Evolutionary conservation across 352 stramenopile genomes (phyloP).

Genomic region (Globisporangium perplexum): DNA sequence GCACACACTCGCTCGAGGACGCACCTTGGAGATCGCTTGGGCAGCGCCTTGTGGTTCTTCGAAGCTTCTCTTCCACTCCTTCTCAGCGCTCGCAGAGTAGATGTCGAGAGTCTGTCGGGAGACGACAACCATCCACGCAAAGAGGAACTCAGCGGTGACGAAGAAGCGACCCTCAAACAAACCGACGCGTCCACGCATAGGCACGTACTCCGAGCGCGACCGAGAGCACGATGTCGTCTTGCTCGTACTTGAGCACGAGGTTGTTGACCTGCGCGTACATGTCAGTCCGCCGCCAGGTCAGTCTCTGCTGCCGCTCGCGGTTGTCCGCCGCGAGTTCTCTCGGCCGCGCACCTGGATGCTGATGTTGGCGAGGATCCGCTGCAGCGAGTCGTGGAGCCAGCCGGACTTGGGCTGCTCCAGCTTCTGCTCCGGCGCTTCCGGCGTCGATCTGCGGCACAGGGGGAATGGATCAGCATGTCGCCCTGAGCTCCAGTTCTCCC

Average conservation of each 20-base stretch:
- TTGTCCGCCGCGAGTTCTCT: not conserved
- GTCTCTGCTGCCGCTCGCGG: not conserved
- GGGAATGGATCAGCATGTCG: not conserved
- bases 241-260: constrained; percentile 85
- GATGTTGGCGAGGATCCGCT: constrained; percentile 80
- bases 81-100: constrained; percentile 58
- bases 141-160: too few species aligned
- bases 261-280: constrained; percentile 59
- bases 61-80: constrained; percentile 60
- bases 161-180: not conserved
- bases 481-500: too few species aligned
- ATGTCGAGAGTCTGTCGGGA: constrained; percentile 38
- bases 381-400: constrained; percentile 73
- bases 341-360: constrained; percentile 44
- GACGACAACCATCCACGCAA: not conserved
- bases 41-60: constrained; percentile 43
- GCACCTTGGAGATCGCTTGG: constrained; percentile 56
- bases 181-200: not conserved
- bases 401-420: constrained; percentile 80
- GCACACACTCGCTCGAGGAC: not conserved
- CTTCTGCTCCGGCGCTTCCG: constrained; percentile 19
- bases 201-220: constrained; percentile 64
- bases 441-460: constrained; percentile 1
- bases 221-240: constrained; percentile 83
- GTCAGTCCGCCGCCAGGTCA: not conserved